These are phyloP conservation scores for Allomyces javanicus DNA, from an alignment of 192 early-diverging fungal genomes.

Conservation along the genomic window DNA sequence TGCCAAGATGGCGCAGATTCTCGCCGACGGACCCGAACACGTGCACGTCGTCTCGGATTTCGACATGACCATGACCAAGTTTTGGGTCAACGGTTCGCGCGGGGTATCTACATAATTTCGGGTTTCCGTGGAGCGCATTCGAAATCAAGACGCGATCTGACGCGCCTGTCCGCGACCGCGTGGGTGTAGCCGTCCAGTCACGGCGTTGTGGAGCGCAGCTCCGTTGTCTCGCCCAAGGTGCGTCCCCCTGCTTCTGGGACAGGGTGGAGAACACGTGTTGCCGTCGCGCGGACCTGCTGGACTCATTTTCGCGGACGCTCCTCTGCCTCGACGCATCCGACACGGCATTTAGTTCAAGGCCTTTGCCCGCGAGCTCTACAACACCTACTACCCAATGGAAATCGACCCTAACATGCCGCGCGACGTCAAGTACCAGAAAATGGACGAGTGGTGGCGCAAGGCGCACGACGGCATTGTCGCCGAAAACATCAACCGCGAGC, in stretches of 20 bases:
- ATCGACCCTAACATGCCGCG: constrained; percentile 20
- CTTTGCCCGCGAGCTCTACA: constrained; percentile 12
- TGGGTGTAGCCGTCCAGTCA: constrained; percentile 8
- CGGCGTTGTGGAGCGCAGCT: no score
- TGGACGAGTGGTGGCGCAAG: constrained; percentile 50
- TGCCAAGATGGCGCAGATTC: neutral
- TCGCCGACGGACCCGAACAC: neutral
- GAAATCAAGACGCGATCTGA: constrained; percentile 22
- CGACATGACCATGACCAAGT: constrained; percentile 49
- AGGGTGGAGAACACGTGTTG: no score
- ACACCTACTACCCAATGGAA: constrained; percentile 58
- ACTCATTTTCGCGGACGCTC: no score
- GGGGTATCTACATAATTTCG: neutral
- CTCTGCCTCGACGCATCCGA: no score
- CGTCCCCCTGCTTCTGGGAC: no score
- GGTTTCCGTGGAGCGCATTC: constrained; percentile 10
- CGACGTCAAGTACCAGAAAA: constrained; percentile 39
- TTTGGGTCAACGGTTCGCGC: constrained; percentile 12
- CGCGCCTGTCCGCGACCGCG: constrained; percentile 12
- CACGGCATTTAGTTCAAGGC: no score
- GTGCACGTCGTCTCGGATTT: constrained; percentile 24
- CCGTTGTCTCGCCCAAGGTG: no score
- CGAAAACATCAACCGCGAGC: constrained; percentile 23
- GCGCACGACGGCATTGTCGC: constrained; percentile 35
- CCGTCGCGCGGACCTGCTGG: no score